Conservation (phyloP, 192 early-diverging fungal genomes). For the Gaertneriomyces sp. region DNA sequence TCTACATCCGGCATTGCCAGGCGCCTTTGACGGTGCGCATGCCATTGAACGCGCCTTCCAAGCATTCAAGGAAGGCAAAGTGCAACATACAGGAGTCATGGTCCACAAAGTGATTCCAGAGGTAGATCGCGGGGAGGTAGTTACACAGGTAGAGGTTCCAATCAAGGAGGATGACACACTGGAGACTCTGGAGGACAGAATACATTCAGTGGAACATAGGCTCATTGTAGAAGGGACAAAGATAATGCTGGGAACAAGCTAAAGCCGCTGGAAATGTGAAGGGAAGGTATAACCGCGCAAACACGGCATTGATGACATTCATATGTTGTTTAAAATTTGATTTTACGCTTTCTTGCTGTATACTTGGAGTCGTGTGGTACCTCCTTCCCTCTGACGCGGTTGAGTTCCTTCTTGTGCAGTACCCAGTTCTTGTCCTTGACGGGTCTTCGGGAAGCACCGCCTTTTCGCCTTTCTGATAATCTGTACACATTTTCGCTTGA, state of each 20-base stretch:
- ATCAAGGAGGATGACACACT: slow-evolving; percentile 75
- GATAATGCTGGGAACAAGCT: slow-evolving; percentile 13
- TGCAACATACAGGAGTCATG: slow-evolving; percentile 51
- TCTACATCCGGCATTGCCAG: slow-evolving; percentile 94
- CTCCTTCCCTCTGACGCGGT: slow-evolving; percentile 74
- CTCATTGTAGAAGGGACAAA: slow-evolving; percentile 76
- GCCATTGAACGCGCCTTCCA: slow-evolving; percentile 92
- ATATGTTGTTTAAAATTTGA: slow-evolving; percentile 60
- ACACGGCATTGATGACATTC: not conserved
- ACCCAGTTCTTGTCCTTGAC: slow-evolving; percentile 87
- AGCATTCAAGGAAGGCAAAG: slow-evolving; percentile 74
- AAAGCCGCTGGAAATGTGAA: not conserved
- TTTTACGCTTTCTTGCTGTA: slow-evolving; percentile 88
- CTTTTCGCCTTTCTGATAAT: slow-evolving; percentile 22
- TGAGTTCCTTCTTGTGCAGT: slow-evolving; percentile 83
- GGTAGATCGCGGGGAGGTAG: slow-evolving; percentile 91
- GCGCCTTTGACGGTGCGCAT: slow-evolving; percentile 93
- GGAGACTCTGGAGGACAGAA: slow-evolving; percentile 78
- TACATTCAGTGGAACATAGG: slow-evolving; percentile 85
- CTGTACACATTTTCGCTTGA: not conserved
- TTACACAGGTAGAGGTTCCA: slow-evolving; percentile 72
- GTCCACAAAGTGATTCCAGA: slow-evolving; percentile 94
- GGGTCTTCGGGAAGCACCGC: slow-evolving; percentile 18
- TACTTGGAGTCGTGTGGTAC: slow-evolving; percentile 87
- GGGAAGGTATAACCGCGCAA: not conserved